These are phyloP conservation scores for Pseudotsuga menziesii DNA, from an alignment of 75 land plant genomes.

Conservation along the genomic window DNA sequence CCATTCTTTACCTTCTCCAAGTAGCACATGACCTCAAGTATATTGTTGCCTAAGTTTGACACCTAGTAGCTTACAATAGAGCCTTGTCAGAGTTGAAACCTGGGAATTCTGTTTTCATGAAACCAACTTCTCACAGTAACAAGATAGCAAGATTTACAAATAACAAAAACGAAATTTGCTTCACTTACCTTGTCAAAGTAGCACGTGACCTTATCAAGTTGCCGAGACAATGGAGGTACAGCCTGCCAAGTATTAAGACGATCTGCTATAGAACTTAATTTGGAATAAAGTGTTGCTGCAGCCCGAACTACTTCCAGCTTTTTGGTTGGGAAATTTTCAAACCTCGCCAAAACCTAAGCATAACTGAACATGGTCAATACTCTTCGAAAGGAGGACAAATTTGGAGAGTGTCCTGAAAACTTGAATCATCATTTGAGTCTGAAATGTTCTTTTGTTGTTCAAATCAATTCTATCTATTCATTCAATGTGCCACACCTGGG, in stretches of 20 bases:
- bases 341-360: slow-evolving; percentile 54
- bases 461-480: neutral
- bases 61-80: neutral
- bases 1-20: neutral
- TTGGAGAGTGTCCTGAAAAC: no score
- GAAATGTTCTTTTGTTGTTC: neutral
- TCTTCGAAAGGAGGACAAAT: neutral
- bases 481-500: slow-evolving; percentile 34
- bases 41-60: neutral
- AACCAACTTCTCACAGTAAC: neutral
- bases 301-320: slow-evolving; percentile 51
- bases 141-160: neutral
- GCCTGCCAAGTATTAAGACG: slow-evolving; percentile 37
- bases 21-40: neutral
- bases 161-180: neutral
- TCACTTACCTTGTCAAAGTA: slow-evolving; percentile 59
- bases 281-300: slow-evolving; percentile 51
- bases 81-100: neutral
- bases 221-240: slow-evolving; percentile 38
- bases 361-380: neutral
- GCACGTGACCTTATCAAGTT: slow-evolving; percentile 38
- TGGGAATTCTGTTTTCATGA: neutral
- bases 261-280: slow-evolving; percentile 24
- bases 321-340: slow-evolving; percentile 70
- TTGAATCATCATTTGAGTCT: neutral